Conservation (phyloP, 1,139 yeast species). For the Sporopachydermia cereana region DNA sequence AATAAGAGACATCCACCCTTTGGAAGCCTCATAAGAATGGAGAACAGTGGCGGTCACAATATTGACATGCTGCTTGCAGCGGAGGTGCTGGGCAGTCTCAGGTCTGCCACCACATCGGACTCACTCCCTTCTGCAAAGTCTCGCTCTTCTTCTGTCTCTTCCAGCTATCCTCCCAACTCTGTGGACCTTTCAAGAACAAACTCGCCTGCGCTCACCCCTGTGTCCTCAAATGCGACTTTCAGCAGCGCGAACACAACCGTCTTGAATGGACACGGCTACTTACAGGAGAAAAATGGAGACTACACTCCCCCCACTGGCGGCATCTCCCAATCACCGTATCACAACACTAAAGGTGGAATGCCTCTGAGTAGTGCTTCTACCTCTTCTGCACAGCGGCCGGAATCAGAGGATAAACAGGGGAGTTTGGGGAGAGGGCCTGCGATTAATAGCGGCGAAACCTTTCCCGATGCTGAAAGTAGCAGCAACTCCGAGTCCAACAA, state of each 20-base stretch:
- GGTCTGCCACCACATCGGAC: neutral
- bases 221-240: neutral
- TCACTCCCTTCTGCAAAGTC: conserved; percentile 1
- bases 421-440: too few relatives aligned
- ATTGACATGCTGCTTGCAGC: conserved; percentile 1
- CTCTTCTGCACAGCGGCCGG: too few relatives aligned
- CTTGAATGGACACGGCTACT: neutral
- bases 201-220: neutral
- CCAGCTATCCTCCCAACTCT: neutral
- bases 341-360: too few relatives aligned
- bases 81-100: neutral
- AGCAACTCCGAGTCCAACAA: too few relatives aligned
- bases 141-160: neutral
- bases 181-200: neutral
- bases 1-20: too few relatives aligned
- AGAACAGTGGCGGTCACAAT: neutral
- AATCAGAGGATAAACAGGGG: too few relatives aligned
- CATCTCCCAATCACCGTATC: too few relatives aligned
- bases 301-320: too few relatives aligned
- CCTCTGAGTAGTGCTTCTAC: too few relatives aligned
- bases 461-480: too few relatives aligned
- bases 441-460: too few relatives aligned
- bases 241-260: neutral
- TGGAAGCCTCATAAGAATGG: too few relatives aligned
- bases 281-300: neutral